These are phyloP conservation scores for Fusarium newnesense DNA, from an alignment of 2,329 filamentous ascomycete species.

Conservation along the genomic window DNA sequence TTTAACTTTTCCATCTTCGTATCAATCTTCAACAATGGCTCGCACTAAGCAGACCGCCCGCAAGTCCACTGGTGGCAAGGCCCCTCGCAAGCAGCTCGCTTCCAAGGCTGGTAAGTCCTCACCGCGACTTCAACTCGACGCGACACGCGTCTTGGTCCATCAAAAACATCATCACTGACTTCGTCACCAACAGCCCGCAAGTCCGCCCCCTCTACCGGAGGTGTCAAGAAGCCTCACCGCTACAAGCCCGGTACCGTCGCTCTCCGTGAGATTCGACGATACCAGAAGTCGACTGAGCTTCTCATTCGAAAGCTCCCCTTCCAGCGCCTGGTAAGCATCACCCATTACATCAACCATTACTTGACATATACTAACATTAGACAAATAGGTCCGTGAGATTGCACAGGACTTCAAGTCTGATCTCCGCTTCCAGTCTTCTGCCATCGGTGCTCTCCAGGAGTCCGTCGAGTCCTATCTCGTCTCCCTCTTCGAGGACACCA, in stretches of 20 bases:
- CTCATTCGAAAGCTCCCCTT: constrained; percentile 98
- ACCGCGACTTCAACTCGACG: constrained; percentile 17
- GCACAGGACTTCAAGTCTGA: constrained; percentile 96
- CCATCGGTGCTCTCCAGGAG: constrained; percentile 97
- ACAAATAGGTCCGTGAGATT: constrained; percentile 83
- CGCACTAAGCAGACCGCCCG: constrained; percentile 75
- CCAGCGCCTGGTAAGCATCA: constrained; percentile 80
- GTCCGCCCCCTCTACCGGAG: constrained; percentile 94
- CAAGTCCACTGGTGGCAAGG: constrained; percentile 84
- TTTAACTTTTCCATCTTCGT: constrained; percentile 48
- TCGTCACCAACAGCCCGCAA: constrained; percentile 72
- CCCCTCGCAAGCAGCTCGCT: constrained; percentile 93
- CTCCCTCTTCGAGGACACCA: constrained; percentile 98
- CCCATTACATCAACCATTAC: not conserved
- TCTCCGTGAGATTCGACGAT: constrained; percentile 97
- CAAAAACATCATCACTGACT: constrained; percentile 22
- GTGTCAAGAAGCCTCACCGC: constrained; percentile 95
- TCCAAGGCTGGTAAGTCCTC: constrained; percentile 80
- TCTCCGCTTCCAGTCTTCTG: constrained; percentile 97
- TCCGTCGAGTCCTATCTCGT: constrained; percentile 99
- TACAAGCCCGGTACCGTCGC: constrained; percentile 94
- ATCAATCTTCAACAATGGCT: constrained; percentile 63
- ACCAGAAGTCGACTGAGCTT: constrained; percentile 97
- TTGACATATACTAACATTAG: constrained; percentile 11
- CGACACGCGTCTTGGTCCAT: constrained; percentile 16